A percentile compares a stretch with the other conserved stretches of the same genome.
These are phyloP conservation scores for Pyrenochaeta sp. DNA, from an alignment of 2,329 filamentous ascomycete genomes.

Conservation along the genomic window DNA sequence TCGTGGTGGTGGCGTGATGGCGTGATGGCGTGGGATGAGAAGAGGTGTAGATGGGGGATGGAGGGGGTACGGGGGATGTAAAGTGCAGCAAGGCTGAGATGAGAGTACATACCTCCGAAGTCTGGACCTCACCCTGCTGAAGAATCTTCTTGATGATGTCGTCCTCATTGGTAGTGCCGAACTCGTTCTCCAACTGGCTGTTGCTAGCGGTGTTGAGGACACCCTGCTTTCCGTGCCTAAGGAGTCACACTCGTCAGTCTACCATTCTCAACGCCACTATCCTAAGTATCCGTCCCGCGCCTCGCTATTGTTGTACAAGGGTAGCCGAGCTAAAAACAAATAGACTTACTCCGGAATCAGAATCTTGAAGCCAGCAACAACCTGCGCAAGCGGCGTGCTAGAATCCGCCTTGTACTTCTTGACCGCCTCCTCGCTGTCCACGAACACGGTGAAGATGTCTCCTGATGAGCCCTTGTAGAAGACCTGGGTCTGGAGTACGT, in stretches of 20 bases:
- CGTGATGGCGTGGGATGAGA: constrained; percentile 15
- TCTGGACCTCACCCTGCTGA: constrained; percentile 67
- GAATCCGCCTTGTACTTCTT: constrained; percentile 85
- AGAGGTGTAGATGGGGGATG: background rate
- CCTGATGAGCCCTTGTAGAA: constrained; percentile 77
- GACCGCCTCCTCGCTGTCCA: constrained; percentile 67
- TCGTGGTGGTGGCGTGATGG: too few relatives aligned
- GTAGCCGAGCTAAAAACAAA: background rate
- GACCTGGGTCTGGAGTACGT: constrained; percentile 74
- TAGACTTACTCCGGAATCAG: constrained; percentile 82
- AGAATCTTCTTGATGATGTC: constrained; percentile 84
- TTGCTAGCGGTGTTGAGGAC: constrained; percentile 79
- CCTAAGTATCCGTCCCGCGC: too few relatives aligned
- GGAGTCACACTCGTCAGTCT: background rate
- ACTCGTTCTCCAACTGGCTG: constrained; percentile 79
- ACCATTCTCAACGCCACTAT: too few relatives aligned
- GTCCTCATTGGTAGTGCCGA: constrained; percentile 80
- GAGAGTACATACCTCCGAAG: constrained; percentile 29
- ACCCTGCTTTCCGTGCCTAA: constrained; percentile 85
- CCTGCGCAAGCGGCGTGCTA: constrained; percentile 79
- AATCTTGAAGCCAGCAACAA: constrained; percentile 87
- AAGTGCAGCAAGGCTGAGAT: background rate
- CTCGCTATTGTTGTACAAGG: too few relatives aligned
- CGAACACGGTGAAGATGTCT: constrained; percentile 74
- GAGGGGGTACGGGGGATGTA: background rate